Evolutionary conservation across 2,329 filamentous ascomycete genomes (phyloP).

Genomic region (Neofusicoccum ribis): DNA sequence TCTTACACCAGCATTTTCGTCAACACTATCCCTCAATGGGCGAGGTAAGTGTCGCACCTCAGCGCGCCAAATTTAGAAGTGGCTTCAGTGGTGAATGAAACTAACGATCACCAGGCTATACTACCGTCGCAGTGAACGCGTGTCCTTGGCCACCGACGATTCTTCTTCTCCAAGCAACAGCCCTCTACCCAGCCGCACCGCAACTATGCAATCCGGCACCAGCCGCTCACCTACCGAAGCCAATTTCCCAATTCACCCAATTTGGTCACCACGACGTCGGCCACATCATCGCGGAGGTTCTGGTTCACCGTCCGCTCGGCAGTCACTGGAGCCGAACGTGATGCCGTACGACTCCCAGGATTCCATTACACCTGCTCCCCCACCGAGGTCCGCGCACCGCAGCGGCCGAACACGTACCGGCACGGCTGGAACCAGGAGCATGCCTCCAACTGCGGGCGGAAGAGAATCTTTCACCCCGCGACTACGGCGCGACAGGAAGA

Average conservation of each 20-base stretch:
- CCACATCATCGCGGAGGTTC: constrained; percentile 28
- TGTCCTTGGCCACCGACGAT: constrained; percentile 31
- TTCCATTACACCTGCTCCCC: background rate
- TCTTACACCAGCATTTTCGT: constrained; percentile 31
- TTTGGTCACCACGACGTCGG: constrained; percentile 41
- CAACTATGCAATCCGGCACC: constrained; percentile 38
- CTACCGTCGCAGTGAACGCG: constrained; percentile 38
- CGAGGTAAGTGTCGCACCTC: constrained; percentile 29
- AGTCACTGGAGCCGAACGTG: background rate
- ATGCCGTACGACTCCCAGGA: constrained; percentile 12
- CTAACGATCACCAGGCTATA: constrained; percentile 30
- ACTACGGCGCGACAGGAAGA: constrained; percentile 13
- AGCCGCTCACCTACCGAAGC: constrained; percentile 39
- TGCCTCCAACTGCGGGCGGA: constrained; percentile 1
- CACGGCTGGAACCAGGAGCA: constrained; percentile 1
- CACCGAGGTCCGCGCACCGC: background rate
- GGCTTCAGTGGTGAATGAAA: background rate
- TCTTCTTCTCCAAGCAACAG: constrained; percentile 22
- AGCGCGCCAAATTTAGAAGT: background rate
- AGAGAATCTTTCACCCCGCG: constrained; percentile 2
- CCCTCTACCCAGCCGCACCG: constrained; percentile 32
- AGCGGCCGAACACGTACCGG: background rate
- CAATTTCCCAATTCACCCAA: constrained; percentile 35
- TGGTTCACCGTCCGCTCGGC: background rate
- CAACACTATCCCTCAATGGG: constrained; percentile 41